Evolutionary conservation across 2,329 filamentous ascomycete species (phyloP).

Genomic region (Trichoderma aggressivum): DNA sequence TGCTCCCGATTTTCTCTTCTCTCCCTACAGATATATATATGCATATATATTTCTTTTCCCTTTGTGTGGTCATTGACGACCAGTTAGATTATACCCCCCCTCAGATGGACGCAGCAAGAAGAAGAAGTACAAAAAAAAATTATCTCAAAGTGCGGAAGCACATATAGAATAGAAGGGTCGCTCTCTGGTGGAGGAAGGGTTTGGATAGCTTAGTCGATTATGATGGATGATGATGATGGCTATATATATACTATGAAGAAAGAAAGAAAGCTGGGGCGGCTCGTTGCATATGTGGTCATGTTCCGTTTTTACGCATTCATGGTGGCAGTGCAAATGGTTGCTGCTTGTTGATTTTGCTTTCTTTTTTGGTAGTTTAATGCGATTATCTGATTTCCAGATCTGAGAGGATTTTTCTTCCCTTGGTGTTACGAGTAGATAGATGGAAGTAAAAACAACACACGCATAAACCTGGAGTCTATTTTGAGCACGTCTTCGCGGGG

Average conservation of each 20-base stretch:
- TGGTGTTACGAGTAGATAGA: no score
- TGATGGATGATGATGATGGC: conserved; percentile 4
- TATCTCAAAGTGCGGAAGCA: background rate
- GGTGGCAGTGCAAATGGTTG: background rate
- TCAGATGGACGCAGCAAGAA: background rate
- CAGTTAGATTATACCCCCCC: conserved; percentile 19
- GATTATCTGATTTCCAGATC: background rate
- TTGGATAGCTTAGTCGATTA: conserved; percentile 10
- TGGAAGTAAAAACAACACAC: background rate
- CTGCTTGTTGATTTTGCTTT: background rate
- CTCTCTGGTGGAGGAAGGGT: background rate
- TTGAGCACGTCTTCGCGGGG: background rate
- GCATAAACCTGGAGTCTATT: background rate
- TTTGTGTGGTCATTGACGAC: conserved; percentile 8
- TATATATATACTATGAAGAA: background rate
- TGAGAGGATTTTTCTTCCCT: background rate
- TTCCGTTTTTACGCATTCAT: no score
- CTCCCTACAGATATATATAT: background rate
- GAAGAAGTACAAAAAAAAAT: background rate
- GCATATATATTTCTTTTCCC: conserved; percentile 4
- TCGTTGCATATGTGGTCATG: background rate
- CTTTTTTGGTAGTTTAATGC: background rate
- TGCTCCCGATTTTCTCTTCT: background rate
- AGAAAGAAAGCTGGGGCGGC: background rate
- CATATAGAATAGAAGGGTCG: conserved; percentile 9